Evolutionary conservation across 768 basidiomycete species (phyloP).

Genomic region (Polyporus arcularius): DNA sequence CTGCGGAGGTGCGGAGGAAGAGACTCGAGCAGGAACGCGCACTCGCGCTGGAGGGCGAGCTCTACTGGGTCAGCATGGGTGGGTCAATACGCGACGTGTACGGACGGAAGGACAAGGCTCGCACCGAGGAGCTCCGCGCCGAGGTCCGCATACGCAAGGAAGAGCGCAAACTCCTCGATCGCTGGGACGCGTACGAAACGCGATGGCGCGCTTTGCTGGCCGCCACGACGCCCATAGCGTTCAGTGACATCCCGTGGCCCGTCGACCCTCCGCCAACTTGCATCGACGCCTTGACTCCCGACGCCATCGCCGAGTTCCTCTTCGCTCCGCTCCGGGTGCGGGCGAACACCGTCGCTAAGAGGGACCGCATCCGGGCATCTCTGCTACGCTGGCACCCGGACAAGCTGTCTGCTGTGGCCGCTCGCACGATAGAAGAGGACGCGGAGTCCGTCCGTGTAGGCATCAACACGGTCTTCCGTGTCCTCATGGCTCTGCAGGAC

Average conservation of each 20-base stretch:
- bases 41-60: conserved; percentile 51
- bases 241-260: conserved; percentile 69
- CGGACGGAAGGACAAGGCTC: conserved; percentile 50
- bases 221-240: conserved; percentile 36
- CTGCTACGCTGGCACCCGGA: conserved; percentile 73
- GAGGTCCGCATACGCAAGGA: conserved; percentile 48
- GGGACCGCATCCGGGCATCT: conserved; percentile 58
- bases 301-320: conserved; percentile 51
- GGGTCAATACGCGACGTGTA: conserved; percentile 52
- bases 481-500: neutral
- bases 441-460: conserved; percentile 46
- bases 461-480: conserved; percentile 43
- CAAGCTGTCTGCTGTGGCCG: conserved; percentile 51
- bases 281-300: conserved; percentile 37
- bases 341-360: conserved; percentile 41
- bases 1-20: conserved; percentile 11
- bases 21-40: conserved; percentile 37
- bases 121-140: conserved; percentile 48
- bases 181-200: conserved; percentile 57
- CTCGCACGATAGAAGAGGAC: conserved; percentile 46
- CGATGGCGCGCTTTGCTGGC: conserved; percentile 48
- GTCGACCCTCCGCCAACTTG: conserved; percentile 27
- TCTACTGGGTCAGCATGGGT: conserved; percentile 62
- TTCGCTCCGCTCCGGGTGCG: conserved; percentile 46
- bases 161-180: conserved; percentile 38